Evolutionary conservation across 768 basidiomycete genomes (phyloP).

Genomic region (Suillus hirtellus): DNA sequence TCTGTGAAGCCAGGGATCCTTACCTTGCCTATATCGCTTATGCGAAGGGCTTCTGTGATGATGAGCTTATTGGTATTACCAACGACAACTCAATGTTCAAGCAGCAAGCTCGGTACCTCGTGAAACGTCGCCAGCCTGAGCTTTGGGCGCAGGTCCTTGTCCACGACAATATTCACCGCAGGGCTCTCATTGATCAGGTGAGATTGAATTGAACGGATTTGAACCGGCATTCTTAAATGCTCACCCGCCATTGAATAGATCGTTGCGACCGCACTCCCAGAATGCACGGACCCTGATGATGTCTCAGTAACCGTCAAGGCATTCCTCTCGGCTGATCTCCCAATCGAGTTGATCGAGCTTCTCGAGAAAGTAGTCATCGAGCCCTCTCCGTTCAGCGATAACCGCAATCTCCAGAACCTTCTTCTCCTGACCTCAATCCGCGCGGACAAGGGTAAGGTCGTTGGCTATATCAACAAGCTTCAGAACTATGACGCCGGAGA

Average conservation of each 20-base stretch:
- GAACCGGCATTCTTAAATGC: not conserved
- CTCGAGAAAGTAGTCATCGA: conserved; percentile 99
- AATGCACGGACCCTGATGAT: conserved; percentile 97
- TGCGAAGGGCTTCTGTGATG: conserved; percentile 98
- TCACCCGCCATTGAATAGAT: conserved; percentile 49
- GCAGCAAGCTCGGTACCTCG: conserved; percentile 96
- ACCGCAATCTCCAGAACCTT: conserved; percentile 94
- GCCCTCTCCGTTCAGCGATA: conserved; percentile 96
- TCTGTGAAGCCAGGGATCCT: conserved; percentile 98
- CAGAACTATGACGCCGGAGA: conserved; percentile 93
- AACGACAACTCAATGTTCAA: conserved; percentile 99
- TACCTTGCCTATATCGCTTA: conserved; percentile 99
- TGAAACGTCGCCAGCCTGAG: conserved; percentile 92
- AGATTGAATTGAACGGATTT: conserved; percentile 15
- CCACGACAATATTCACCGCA: conserved; percentile 87
- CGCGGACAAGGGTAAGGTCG: conserved; percentile 97
- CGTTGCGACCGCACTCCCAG: conserved; percentile 91
- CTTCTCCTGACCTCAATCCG: conserved; percentile 94
- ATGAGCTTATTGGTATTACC: conserved; percentile 94
- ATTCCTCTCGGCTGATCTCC: conserved; percentile 95
- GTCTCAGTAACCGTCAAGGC: conserved; percentile 98
- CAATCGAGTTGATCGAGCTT: conserved; percentile 94
- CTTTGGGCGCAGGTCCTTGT: conserved; percentile 95
- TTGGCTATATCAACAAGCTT: conserved; percentile 96
- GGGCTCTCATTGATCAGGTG: conserved; percentile 91